phyloP scores from a whole-genome alignment of 1,284 basidiomycete species.

The Leccinum fuscescens region DNA sequence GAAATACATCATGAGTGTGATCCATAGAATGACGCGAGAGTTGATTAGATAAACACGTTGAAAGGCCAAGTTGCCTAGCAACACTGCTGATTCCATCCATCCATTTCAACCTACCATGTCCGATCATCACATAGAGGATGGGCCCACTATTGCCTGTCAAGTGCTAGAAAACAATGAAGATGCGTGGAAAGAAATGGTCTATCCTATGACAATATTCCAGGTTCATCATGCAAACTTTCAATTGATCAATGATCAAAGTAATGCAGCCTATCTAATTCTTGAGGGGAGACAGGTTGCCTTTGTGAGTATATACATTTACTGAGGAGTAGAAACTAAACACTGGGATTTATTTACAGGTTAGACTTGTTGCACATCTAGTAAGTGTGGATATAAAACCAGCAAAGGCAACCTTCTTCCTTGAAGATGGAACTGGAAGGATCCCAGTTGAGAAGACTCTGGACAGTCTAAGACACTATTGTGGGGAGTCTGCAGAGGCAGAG shows the following conservation, averaged over 20 bases:
- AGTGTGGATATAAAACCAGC: background rate
- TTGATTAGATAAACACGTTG: conserved; percentile 16
- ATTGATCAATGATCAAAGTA: background rate
- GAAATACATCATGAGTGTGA: background rate
- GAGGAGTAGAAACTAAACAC: background rate
- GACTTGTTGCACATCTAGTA: conserved; percentile 26
- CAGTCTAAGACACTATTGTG: background rate
- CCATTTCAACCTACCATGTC: conserved; percentile 11
- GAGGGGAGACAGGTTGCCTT: conserved; percentile 12
- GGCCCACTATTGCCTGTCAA: background rate
- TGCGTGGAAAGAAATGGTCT: conserved; percentile 8
- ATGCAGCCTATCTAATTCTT: background rate
- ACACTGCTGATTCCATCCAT: background rate
- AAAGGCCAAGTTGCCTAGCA: background rate
- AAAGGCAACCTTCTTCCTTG: conserved; percentile 16
- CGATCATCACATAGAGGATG: conserved; percentile 8
- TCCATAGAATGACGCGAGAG: background rate
- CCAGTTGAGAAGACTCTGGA: conserved; percentile 8
- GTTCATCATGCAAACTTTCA: conserved; percentile 16
- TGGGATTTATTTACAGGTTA: conserved; percentile 16
- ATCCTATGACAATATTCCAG: conserved; percentile 30
- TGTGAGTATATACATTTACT: conserved; percentile 16
- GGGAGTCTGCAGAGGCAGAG: conserved; percentile 8
- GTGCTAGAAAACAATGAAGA: background rate
- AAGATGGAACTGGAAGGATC: conserved; percentile 34